Evolutionary conservation across 139 green algal species (phyloP).

Genomic region (Zygnema cylindricum): DNA sequence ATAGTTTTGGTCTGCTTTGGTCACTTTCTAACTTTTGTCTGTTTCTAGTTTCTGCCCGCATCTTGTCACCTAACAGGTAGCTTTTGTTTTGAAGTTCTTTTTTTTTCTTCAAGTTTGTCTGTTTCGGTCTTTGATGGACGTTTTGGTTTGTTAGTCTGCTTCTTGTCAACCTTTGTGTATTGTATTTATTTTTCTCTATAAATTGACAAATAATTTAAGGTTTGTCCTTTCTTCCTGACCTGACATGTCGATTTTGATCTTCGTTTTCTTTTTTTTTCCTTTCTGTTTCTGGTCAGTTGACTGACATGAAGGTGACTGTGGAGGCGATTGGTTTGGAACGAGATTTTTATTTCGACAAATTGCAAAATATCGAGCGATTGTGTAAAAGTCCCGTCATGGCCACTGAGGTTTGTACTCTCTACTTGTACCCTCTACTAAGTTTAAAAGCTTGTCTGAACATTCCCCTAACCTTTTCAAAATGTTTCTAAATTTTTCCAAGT

Average conservation of each 20-base stretch:
- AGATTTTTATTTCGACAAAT: constrained; percentile 95
- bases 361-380: constrained; percentile 97
- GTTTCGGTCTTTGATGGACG: too few relatives aligned
- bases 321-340: constrained; percentile 71
- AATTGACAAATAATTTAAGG: too few relatives aligned
- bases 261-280: too few relatives aligned
- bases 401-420: constrained; percentile 29
- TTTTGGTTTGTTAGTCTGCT: not conserved
- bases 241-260: too few relatives aligned
- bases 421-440: not conserved
- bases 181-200: constrained; percentile 23
- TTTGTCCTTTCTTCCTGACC: too few relatives aligned
- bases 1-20: too few relatives aligned
- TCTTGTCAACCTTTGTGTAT: not conserved
- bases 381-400: constrained; percentile 74
- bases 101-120: too few relatives aligned
- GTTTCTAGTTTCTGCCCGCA: too few relatives aligned
- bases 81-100: too few relatives aligned
- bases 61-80: too few relatives aligned
- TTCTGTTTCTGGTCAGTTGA: too few relatives aligned
- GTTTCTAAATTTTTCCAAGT: not conserved
- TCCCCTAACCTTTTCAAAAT: not conserved
- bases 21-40: too few relatives aligned
- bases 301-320: constrained; percentile 75
- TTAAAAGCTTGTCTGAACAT: not conserved